Evolutionary conservation across 2,329 filamentous ascomycete genomes (phyloP).

Genomic region (Claviceps quebecensis): DNA sequence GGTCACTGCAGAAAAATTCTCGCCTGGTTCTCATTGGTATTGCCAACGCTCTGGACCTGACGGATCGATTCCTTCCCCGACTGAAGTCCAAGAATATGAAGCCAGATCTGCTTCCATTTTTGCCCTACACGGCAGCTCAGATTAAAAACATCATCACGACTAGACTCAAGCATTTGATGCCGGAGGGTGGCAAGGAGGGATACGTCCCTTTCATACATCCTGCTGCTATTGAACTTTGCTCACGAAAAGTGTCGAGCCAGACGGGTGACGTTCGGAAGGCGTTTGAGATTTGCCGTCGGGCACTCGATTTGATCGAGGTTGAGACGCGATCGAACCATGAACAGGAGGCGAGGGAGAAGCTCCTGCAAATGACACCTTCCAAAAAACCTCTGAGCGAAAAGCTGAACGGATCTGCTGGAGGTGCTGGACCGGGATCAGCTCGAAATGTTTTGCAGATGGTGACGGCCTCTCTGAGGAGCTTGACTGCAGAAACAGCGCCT

Average conservation of each 20-base stretch:
- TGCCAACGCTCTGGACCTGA: conserved; percentile 89
- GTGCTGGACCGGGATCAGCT: conserved; percentile 19
- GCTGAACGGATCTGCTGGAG: conserved; percentile 44
- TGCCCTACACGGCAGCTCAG: conserved; percentile 79
- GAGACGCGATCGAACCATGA: conserved; percentile 67
- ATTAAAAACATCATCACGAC: conserved; percentile 77
- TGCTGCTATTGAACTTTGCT: conserved; percentile 82
- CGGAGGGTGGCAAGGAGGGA: conserved; percentile 35
- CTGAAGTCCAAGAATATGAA: conserved; percentile 87
- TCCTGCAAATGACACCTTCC: conserved; percentile 50
- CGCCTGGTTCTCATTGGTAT: conserved; percentile 78
- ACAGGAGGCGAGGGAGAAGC: conserved; percentile 41
- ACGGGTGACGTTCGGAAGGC: conserved; percentile 90
- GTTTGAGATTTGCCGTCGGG: conserved; percentile 83
- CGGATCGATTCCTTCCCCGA: conserved; percentile 84
- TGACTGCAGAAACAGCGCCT: conserved; percentile 69
- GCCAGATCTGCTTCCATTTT: conserved; percentile 76
- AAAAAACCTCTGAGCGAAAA: conserved; percentile 73
- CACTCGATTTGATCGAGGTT: conserved; percentile 75
- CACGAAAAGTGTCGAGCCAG: conserved; percentile 87
- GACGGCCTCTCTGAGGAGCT: conserved; percentile 38
- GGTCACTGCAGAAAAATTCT: conserved; percentile 74
- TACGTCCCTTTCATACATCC: conserved; percentile 85
- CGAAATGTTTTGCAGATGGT: conserved; percentile 34
- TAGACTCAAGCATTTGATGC: conserved; percentile 63